phyloP scores from a whole-genome alignment of 208 protist species.

The Entamoeba moshkovskii region DNA sequence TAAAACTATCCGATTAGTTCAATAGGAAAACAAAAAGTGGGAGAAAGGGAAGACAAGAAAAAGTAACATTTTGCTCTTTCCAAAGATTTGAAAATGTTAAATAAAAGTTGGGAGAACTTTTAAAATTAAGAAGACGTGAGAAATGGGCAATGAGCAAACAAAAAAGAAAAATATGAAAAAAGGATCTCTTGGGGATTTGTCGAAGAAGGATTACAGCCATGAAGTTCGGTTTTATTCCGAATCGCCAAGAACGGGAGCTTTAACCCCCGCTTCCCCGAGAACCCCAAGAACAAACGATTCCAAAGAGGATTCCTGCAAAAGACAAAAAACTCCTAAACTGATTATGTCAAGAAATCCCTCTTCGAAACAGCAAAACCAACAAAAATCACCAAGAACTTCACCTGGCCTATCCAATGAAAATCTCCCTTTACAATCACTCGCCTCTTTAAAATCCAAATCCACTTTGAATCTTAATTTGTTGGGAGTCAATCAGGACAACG shows the following conservation, averaged over 20 bases:
- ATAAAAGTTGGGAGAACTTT: too few relatives aligned
- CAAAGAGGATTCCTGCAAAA: neutral
- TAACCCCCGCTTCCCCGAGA: neutral
- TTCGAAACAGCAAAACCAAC: neutral
- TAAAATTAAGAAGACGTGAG: too few relatives aligned
- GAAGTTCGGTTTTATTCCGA: neutral
- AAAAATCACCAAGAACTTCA: neutral
- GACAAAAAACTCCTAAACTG: neutral
- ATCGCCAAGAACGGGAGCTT: neutral
- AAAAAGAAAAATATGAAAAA: neutral
- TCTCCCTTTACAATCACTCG: neutral
- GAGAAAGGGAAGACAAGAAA: too few relatives aligned
- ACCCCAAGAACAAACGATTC: neutral
- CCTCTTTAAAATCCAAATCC: neutral
- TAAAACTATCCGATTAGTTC: too few relatives aligned
- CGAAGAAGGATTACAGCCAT: neutral
- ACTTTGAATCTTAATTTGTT: neutral
- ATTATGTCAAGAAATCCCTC: neutral
- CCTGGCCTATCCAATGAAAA: neutral
- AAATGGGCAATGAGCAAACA: neutral
- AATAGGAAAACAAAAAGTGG: too few relatives aligned
- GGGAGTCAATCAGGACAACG: neutral
- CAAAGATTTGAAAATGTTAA: too few relatives aligned
- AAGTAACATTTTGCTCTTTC: too few relatives aligned
- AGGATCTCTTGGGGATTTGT: neutral